Evolutionary conservation across 163 green algal species (phyloP), one percentile per base, ranked within the genome.

Genomic region (Scenedesmus sp.): DNA sequence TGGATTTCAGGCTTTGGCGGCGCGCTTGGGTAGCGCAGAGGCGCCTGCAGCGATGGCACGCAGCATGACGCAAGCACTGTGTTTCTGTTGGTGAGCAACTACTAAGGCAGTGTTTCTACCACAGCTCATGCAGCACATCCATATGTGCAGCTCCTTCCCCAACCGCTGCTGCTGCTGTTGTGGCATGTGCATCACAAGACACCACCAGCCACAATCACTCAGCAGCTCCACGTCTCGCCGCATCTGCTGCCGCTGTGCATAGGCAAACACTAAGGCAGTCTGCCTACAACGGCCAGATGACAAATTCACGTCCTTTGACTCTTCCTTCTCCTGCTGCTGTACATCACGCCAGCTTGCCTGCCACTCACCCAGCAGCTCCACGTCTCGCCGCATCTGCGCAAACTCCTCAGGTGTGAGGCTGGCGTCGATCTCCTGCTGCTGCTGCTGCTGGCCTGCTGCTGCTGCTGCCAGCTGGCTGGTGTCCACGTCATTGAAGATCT

Each of bases 11-110:
- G 91, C 59, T 56, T 97, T 97, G 23, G 87, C 84, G 7, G 90
- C 74, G 88, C 96, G 96, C 93, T 96, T 97, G 88, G 97, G 96
- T 57, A 98, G 92, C 0, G 89, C 94, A 18, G 90, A 84, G 0
- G 96, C 94, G 85, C 96, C 96, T 97, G 94, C 52, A 83, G 67
- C 67, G 26, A 23, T 73, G 64, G 59, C 9, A 15, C 9, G 59
- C 9, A 64, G 8, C 64, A 73, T 18, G 64, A 13, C 64, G 2
- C 59, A 64, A 64, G 9, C 59, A 73, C 1, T 9, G 16, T 23
- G 62, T 15, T 70, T 12, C 59, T 64, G 59, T 64, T 64, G 59
- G 8, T 64, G 59, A 8, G 8, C 8, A 8, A 64, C 1, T 15
- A 1, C 59, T 10, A 64, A 8, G 59, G 59, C 59, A 64, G 8